A percentile compares a stretch with the other conserved stretches of the same genome.
Evolutionary conservation across 495 filamentous ascomycete species (phyloP).

Genomic region (Hyaloscypha bicolor): DNA sequence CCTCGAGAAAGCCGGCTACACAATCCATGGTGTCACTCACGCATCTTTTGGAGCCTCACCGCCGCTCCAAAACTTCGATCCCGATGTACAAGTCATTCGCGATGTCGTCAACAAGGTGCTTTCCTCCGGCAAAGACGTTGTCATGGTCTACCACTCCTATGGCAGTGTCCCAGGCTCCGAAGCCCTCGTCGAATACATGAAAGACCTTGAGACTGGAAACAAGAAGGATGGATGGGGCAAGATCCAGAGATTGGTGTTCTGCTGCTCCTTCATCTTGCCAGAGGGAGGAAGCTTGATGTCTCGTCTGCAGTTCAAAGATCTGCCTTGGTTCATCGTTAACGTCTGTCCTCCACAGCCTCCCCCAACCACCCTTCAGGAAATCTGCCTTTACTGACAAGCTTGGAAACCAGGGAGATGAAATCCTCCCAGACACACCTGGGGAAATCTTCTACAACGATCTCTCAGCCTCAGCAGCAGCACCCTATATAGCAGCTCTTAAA

Average conservation of each 20-base stretch:
- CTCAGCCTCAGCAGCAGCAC: conserved; percentile 4
- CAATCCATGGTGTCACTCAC: conserved; percentile 8
- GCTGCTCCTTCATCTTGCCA: conserved; percentile 15
- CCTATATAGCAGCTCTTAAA: conserved; percentile 17
- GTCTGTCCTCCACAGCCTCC: conserved; percentile 5
- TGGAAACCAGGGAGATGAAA: conserved; percentile 13
- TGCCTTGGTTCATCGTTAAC: conserved; percentile 25
- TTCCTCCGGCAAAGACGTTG: conserved; percentile 39
- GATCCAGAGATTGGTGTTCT: conserved; percentile 22
- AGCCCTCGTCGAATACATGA: conserved; percentile 27
- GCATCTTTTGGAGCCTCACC: conserved; percentile 10
- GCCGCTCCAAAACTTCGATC: conserved; percentile 15
- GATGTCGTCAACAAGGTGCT: conserved; percentile 54
- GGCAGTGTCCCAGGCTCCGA: conserved; percentile 43
- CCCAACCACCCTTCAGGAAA: background rate
- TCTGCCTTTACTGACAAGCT: background rate
- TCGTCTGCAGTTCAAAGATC: conserved; percentile 10
- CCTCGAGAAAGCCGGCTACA: conserved; percentile 22
- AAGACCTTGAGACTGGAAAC: conserved; percentile 8
- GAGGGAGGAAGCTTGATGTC: conserved; percentile 20
- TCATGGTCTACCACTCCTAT: conserved; percentile 43
- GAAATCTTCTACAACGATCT: conserved; percentile 31
- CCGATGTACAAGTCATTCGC: conserved; percentile 53
- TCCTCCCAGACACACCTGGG: conserved; percentile 6
- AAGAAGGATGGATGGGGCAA: conserved; percentile 17